Conservation (phyloP, 495 filamentous ascomycete species). For the Podospora appendiculata region DNA sequence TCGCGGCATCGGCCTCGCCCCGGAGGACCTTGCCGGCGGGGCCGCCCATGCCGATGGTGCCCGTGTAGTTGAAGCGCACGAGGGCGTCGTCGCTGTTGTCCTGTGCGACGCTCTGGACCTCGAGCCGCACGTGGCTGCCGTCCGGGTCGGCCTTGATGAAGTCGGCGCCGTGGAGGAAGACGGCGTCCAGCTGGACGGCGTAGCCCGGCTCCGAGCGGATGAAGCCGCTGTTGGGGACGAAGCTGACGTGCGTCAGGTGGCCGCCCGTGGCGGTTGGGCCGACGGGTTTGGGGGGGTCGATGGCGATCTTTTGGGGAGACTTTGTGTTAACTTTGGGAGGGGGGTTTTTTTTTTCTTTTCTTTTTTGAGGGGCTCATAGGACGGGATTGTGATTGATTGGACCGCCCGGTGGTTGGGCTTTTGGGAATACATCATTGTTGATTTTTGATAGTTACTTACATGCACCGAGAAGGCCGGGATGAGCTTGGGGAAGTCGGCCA, state of each 20-base stretch:
- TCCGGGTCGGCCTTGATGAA: slow-evolving; percentile 45
- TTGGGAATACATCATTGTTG: neutral
- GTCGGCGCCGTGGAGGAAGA: slow-evolving; percentile 44
- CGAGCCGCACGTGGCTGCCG: slow-evolving; percentile 39
- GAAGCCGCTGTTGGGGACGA: slow-evolving; percentile 20
- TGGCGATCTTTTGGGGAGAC: slow-evolving; percentile 21
- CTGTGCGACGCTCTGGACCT: slow-evolving; percentile 41
- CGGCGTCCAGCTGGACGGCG: slow-evolving; percentile 36
- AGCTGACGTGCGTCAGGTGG: slow-evolving; percentile 20
- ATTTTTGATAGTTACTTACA: slow-evolving; percentile 21
- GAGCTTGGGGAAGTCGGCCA: slow-evolving; percentile 35
- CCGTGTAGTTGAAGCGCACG: slow-evolving; percentile 45
- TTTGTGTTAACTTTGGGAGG: neutral
- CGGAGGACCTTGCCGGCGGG: slow-evolving; percentile 33
- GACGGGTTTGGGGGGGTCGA: slow-evolving; percentile 18
- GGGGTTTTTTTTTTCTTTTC: neutral
- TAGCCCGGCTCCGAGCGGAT: slow-evolving; percentile 23
- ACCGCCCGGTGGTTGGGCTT: neutral
- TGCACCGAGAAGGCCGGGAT: slow-evolving; percentile 36
- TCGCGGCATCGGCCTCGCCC: slow-evolving; percentile 37
- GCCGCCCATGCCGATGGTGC: slow-evolving; percentile 32
- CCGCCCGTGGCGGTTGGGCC: slow-evolving; percentile 16
- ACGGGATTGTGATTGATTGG: neutral
- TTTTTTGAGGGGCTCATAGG: neutral
- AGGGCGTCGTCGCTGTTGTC: slow-evolving; percentile 27